Base-by-base conservation (phyloP, 345 rosid genomes). In the Populus davidiana region DNA sequence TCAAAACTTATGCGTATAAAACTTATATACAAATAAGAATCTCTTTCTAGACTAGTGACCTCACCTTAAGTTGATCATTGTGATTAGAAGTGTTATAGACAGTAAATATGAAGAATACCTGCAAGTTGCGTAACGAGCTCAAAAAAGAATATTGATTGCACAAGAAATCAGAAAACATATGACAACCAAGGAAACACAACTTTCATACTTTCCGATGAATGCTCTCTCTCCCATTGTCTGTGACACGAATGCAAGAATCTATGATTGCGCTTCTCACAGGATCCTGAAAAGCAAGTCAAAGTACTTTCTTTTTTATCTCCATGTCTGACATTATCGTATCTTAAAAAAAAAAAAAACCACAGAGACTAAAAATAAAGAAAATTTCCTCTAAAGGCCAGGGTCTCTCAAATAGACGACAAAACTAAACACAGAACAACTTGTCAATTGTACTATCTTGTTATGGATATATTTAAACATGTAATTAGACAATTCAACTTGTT, bases 171-270 rank as follows among this genome's bases (percentile, higher is more conserved):
- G 36, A 50, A 77, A 7, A 31, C 56, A 70, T 33, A 50, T 20
- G 38, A 54, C 16, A 6, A 35, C 36, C 20, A 43, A 38, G 38
- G 31, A 80, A 67, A 78, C 14, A 59, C 8, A 23, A 78, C 8
- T n/a, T 35, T 9, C 90, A 38, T 87, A 94, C 98, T 89, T 89
- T 92, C 83, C 98, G 86, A 79, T 94, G 89, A 86, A 94, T 89
- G 87, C 87, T 94, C 82, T 91, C 98, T 77, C 98, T 94, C 68
- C 98, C 98, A 67, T 92, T 92, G 84, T 92, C 98, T 21, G 91
- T 86, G 31, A 94, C 97, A 25, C 98, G 91, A 71, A 94, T 94
- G 82, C 97, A 91, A 23, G 92, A 89, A 83, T 94, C 98, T 69
- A 94, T 84, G 2, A 89, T 81, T 3, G 94, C 97, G 82, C 97